These are phyloP conservation scores for Penicillium antarcticum DNA, from an alignment of 495 filamentous ascomycete genomes.

Conservation along the genomic window DNA sequence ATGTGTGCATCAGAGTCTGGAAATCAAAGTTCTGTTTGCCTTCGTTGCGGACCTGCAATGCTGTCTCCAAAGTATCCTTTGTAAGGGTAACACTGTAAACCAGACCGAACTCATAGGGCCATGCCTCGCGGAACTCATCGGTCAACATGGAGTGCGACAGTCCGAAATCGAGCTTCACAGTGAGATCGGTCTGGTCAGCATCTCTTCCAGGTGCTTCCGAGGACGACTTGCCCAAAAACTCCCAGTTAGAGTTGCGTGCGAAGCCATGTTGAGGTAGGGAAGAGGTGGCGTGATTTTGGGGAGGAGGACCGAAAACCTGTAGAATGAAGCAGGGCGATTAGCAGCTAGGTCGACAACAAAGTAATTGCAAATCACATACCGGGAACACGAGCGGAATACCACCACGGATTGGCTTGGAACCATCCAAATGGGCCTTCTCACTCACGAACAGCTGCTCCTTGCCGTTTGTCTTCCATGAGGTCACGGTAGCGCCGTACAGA, in stretches of 20 bases:
- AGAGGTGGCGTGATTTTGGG: slow-evolving; percentile 65
- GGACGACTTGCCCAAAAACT: slow-evolving; percentile 60
- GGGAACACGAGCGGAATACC: slow-evolving; percentile 95
- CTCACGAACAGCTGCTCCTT: slow-evolving; percentile 88
- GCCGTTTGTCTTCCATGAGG: slow-evolving; percentile 83
- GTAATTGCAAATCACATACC: slow-evolving; percentile 46
- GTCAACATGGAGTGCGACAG: slow-evolving; percentile 68
- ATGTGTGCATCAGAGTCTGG: slow-evolving; percentile 88
- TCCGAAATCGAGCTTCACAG: slow-evolving; percentile 92
- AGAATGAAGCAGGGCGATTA: slow-evolving; percentile 7
- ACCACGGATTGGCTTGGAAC: slow-evolving; percentile 58
- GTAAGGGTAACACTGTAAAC: slow-evolving; percentile 89
- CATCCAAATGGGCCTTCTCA: slow-evolving; percentile 66
- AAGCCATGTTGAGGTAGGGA: slow-evolving; percentile 92
- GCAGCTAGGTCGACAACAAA: neutral
- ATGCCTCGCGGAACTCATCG: slow-evolving; percentile 59
- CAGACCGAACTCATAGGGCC: slow-evolving; percentile 82
- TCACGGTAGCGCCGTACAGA: slow-evolving; percentile 88
- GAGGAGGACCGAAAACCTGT: slow-evolving; percentile 86
- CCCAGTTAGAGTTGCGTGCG: slow-evolving; percentile 75
- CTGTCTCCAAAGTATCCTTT: slow-evolving; percentile 71
- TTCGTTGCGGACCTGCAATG: slow-evolving; percentile 78
- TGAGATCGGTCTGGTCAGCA: slow-evolving; percentile 48
- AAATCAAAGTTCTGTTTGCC: slow-evolving; percentile 80
- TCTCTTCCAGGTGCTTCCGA: slow-evolving; percentile 59